phyloP scores from a whole-genome alignment of 2,329 filamentous ascomycete species.

The Verticillium longisporum region DNA sequence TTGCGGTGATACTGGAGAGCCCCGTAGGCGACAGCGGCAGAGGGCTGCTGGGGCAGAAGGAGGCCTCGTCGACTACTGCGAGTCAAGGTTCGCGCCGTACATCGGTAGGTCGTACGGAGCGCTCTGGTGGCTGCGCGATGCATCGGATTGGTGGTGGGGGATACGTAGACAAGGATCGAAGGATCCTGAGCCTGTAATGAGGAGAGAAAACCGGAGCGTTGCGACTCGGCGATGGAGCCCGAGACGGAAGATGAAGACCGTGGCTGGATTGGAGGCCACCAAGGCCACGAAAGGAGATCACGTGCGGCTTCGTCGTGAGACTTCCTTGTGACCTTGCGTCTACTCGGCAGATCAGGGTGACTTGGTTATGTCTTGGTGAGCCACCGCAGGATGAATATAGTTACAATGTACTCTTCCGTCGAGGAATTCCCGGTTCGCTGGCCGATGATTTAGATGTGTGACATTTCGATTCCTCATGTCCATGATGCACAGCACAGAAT shows the following conservation, averaged over 20 bases:
- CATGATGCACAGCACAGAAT: no score
- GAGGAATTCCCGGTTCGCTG: not conserved
- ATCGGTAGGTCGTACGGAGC: conserved; percentile 61
- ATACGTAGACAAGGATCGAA: not conserved
- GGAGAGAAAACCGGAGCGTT: not conserved
- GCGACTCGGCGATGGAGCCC: not conserved
- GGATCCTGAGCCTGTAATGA: not conserved
- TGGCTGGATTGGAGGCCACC: not conserved
- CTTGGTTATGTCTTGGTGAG: not conserved
- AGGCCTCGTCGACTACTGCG: conserved; percentile 40
- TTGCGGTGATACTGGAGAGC: conserved; percentile 12
- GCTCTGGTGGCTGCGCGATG: conserved; percentile 65
- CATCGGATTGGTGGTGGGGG: conserved; percentile 39
- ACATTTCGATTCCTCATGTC: not conserved
- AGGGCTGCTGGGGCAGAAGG: conserved; percentile 18
- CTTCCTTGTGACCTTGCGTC: not conserved
- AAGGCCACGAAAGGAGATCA: not conserved
- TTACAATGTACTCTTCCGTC: not conserved
- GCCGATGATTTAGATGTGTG: not conserved
- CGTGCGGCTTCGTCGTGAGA: not conserved
- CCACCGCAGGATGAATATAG: not conserved
- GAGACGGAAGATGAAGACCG: not conserved
- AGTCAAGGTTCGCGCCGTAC: conserved; percentile 52
- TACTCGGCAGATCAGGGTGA: not conserved
- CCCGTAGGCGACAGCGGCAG: conserved; percentile 10